Conservation (phyloP, 208 protist genomes). For the Crithidia brevicula region DNA sequence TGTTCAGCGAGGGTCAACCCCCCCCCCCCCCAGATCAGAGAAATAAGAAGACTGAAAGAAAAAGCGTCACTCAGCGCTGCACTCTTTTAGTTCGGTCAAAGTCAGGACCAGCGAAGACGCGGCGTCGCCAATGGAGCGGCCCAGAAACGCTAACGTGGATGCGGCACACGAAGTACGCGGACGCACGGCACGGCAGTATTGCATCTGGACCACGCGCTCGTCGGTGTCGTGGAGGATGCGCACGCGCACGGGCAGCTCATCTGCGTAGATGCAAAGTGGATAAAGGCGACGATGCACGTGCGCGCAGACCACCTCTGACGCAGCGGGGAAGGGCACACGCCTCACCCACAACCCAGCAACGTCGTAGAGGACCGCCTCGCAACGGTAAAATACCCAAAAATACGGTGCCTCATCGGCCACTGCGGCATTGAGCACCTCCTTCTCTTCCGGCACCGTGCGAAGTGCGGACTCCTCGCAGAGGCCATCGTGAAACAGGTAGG, state of each 20-base stretch:
- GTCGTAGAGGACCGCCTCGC: slow-evolving; percentile 18
- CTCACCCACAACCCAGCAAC: slow-evolving; percentile 6
- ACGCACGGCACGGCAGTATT: not conserved
- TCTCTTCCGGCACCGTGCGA: not conserved
- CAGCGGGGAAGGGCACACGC: not conserved
- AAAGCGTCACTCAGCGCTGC: not conserved
- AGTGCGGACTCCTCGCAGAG: slow-evolving; percentile 16
- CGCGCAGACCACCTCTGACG: slow-evolving; percentile 8
- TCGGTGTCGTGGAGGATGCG: slow-evolving; percentile 3
- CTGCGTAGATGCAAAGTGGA: slow-evolving; percentile 7
- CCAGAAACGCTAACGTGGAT: not conserved
- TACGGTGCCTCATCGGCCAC: not conserved
- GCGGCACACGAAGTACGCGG: not conserved
- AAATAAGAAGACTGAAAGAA: too few relatives aligned
- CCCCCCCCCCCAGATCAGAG: too few relatives aligned
- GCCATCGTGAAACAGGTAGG: slow-evolving; percentile 15
- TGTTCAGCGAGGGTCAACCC: too few relatives aligned
- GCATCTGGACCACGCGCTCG: not conserved
- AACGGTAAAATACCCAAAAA: slow-evolving; percentile 29
- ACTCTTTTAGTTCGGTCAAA: not conserved
- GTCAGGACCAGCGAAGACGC: slow-evolving; percentile 3
- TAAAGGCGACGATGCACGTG: not conserved
- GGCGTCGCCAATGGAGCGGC: not conserved
- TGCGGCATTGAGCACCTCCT: slow-evolving; percentile 4
- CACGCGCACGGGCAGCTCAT: not conserved